phyloP scores from a whole-genome alignment of 1,139 yeast species.

The Blastobotrys ciferrii region DNA sequence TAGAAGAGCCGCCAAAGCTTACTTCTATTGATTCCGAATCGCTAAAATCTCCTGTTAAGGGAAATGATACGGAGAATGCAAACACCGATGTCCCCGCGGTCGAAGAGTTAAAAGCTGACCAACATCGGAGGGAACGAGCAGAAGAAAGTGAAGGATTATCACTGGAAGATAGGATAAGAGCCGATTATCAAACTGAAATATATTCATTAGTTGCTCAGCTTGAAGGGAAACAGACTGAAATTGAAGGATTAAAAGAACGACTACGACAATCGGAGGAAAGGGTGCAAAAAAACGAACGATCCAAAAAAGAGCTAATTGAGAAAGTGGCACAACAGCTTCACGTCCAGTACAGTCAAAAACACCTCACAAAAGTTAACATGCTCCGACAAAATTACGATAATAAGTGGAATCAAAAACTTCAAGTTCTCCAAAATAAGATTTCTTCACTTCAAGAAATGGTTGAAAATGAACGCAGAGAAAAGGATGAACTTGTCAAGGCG shows the following conservation, averaged over 20 bases:
- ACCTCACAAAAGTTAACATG: conserved; percentile 59
- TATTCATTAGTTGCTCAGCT: conserved; percentile 29
- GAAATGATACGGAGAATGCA: too few species aligned
- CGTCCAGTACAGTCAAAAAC: conserved; percentile 66
- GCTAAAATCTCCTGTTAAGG: neutral
- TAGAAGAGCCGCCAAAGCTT: conserved; percentile 5
- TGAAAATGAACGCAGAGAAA: conserved; percentile 51
- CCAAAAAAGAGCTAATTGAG: conserved; percentile 45
- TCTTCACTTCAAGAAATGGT: conserved; percentile 47
- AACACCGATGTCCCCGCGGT: neutral
- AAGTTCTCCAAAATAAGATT: conserved; percentile 44
- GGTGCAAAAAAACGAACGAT: conserved; percentile 46
- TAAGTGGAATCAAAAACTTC: conserved; percentile 47
- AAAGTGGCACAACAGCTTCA: conserved; percentile 64
- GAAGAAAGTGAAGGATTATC: neutral
- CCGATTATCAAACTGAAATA: conserved; percentile 25
- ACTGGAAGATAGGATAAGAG: conserved; percentile 17
- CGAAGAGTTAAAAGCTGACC: neutral
- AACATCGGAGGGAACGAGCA: neutral
- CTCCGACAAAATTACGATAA: conserved; percentile 52
- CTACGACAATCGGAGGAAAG: conserved; percentile 24
- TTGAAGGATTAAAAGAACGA: conserved; percentile 23
- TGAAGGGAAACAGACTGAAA: conserved; percentile 31
- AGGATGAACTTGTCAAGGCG: conserved; percentile 51
- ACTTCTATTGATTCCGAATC: neutral